Evolutionary conservation across 805 yeast genomes (phyloP), one percentile per base, ranked within the genome.

Genomic region (Yarrowia osloensis): DNA sequence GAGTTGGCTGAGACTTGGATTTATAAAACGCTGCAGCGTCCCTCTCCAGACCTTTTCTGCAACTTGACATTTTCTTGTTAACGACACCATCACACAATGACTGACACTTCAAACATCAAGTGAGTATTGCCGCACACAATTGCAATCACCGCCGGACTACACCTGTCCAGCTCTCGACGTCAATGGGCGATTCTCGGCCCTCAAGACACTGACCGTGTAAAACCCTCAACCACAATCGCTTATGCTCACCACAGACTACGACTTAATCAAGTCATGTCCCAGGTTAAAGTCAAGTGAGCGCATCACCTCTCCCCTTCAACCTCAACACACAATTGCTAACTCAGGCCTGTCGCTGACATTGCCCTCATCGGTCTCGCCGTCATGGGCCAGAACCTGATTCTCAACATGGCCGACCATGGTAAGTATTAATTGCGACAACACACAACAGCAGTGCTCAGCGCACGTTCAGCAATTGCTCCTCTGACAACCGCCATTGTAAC

Each of bases 361-460:
- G 99, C 98, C 81, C 90, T 94, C 80, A 93, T 95, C 78, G 99
- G 99, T 80, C 86, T 94, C 86, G 99, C 99, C 89, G 99, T 94
- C 74, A 94, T 94, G 99, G 99, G 99, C 82, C 78, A 80, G 85
- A 94, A 94, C 87, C 84, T 94, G 86, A 91, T 94, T 79, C 86
- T 94, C 73, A 94, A 94, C 82, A 96, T 96, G 77, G 99, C 99
- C 74, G 99, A 94, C 85, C 96, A 94, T 84, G 98, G 98, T 61
- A 31, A 61, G 66, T 61, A 44, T 31, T 11, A 28, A 21, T 17
- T 33, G 2, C 24, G 8, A n/a, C 46, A 40, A n/a, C 1, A 37
- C 22, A 4, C 42, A 3, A 3, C 22, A n/a, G 12, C 7, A n/a
- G 22, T 5, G 11, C 22, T n/a, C 26, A 6, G 4, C 12, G 13